Evolutionary conservation across 306 rosid species (phyloP).

Genomic region (Trifolium dubium): DNA sequence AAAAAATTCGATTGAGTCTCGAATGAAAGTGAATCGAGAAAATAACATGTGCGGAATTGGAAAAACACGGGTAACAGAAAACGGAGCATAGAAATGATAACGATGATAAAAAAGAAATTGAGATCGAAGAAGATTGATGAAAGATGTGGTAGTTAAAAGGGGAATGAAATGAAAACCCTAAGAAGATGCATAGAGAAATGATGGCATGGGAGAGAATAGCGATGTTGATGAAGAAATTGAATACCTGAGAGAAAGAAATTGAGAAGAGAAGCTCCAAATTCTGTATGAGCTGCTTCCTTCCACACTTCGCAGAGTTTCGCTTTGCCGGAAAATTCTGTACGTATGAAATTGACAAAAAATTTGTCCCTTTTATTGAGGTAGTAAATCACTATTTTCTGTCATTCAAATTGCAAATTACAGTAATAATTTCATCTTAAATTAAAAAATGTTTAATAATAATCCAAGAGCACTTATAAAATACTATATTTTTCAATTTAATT

Average conservation of each 20-base stretch:
- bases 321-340: background rate
- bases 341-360: no score
- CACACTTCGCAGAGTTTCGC: background rate
- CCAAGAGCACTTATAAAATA: no score
- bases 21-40: constrained; percentile 29
- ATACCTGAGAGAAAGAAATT: constrained; percentile 37
- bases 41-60: background rate
- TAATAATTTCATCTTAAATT: background rate
- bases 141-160: background rate
- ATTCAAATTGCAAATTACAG: background rate
- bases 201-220: background rate
- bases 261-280: constrained; percentile 1
- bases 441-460: no score
- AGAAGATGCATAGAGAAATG: constrained; percentile 25
- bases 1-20: background rate
- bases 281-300: background rate
- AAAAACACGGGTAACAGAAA: background rate
- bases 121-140: constrained; percentile 34
- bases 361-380: no score
- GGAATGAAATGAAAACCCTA: constrained; percentile 49
- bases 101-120: background rate
- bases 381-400: background rate
- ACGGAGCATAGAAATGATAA: background rate
- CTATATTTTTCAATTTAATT: no score
- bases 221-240: background rate